Evolutionary conservation across 2,329 filamentous ascomycete genomes (phyloP).

Genomic region (Penicillium carneum): DNA sequence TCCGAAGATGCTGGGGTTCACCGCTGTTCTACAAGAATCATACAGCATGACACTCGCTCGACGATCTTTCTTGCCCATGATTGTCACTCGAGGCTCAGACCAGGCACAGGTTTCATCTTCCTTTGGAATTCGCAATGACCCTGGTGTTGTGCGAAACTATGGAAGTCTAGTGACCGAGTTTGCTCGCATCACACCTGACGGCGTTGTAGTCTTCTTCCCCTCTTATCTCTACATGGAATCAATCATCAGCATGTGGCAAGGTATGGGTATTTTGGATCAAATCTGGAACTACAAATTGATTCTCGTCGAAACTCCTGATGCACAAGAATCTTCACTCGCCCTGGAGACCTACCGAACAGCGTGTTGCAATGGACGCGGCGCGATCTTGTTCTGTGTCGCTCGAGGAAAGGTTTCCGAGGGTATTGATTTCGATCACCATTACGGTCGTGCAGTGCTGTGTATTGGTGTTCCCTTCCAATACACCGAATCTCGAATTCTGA

Average conservation of each 20-base stretch:
- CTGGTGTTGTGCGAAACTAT: constrained; percentile 95
- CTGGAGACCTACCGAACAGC: constrained; percentile 96
- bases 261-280: constrained; percentile 95
- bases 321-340: constrained; percentile 93
- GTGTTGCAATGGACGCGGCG: constrained; percentile 94
- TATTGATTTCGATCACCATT: constrained; percentile 99
- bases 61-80: constrained; percentile 95
- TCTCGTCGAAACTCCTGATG: constrained; percentile 94
- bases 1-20: constrained; percentile 95
- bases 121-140: constrained; percentile 94
- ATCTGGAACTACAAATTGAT: constrained; percentile 99
- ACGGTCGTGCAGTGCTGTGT: constrained; percentile 91
- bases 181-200: constrained; percentile 92
- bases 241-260: constrained; percentile 99
- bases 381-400: constrained; percentile 90
- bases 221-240: constrained; percentile 99
- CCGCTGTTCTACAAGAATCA: constrained; percentile 91
- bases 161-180: constrained; percentile 93
- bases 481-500: constrained; percentile 94
- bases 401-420: constrained; percentile 97
- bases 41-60: constrained; percentile 96
- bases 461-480: constrained; percentile 99
- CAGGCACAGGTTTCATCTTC: constrained; percentile 91
- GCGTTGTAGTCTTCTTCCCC: constrained; percentile 98
- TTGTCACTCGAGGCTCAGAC: constrained; percentile 92